A percentile compares a stretch with the other conserved stretches of the same genome.
phyloP scores from a whole-genome alignment of 2,329 filamentous ascomycete genomes.

The Talaromyces sp. region DNA sequence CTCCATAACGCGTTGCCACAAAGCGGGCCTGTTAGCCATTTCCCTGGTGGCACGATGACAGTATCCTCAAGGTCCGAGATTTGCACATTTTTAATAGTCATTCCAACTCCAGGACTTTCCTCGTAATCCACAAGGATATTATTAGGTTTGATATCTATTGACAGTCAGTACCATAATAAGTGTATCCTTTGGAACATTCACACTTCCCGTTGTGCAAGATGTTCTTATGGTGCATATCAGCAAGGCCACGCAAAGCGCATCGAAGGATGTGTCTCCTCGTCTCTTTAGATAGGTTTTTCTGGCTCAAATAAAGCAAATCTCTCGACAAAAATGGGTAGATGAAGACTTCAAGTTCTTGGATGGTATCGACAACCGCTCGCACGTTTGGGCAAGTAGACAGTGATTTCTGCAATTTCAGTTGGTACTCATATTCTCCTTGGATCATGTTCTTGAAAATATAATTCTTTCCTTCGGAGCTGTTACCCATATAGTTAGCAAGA shows the following conservation, averaged over 20 bases:
- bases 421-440: no score
- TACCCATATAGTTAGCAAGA: no score
- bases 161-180: constrained; percentile 12
- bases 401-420: no score
- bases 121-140: constrained; percentile 33
- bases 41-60: constrained; percentile 20
- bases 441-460: no score
- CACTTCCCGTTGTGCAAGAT: constrained; percentile 31
- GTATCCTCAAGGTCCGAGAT: constrained; percentile 30
- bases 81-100: constrained; percentile 24
- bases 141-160: constrained; percentile 32
- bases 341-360: no score
- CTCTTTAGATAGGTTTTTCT: no score
- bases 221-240: constrained; percentile 28
- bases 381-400: no score
- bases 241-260: constrained; percentile 24
- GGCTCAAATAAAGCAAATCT: no score
- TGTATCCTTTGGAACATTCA: constrained; percentile 1
- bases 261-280: constrained; percentile 18
- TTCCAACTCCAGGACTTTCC: constrained; percentile 16
- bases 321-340: no score
- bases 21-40: constrained; percentile 13
- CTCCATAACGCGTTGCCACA: constrained; percentile 33
- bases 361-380: no score
- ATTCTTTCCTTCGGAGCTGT: no score